Percentiles rank a stretch among this genome's conserved stretches.
These are phyloP conservation scores for Bruguiera gymnorhiza DNA, from an alignment of 345 rosid genomes.

Conservation along the genomic window DNA sequence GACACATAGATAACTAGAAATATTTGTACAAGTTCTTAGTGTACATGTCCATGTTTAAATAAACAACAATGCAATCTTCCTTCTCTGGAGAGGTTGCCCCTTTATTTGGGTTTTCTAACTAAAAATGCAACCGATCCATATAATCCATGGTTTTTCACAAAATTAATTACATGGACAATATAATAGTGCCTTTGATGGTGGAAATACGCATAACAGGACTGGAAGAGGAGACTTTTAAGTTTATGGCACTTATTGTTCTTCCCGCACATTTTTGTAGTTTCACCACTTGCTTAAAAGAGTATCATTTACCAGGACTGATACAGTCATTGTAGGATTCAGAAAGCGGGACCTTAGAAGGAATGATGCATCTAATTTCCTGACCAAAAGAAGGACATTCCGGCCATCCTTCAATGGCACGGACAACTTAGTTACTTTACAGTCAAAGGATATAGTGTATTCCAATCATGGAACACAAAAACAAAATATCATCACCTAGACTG, in stretches of 20 bases:
- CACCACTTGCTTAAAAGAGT: slow-evolving; percentile 84
- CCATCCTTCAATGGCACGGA: slow-evolving; percentile 59
- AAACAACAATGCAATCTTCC: too few species aligned
- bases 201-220: neutral
- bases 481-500: neutral
- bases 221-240: neutral
- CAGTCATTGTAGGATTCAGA: slow-evolving; percentile 62
- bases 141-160: too few species aligned
- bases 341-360: slow-evolving; percentile 94
- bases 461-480: neutral
- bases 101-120: too few species aligned
- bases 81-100: too few species aligned
- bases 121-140: too few species aligned
- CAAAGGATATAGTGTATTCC: slow-evolving; percentile 5
- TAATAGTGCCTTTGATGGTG: too few species aligned
- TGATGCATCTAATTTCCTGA: slow-evolving; percentile 50
- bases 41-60: too few species aligned
- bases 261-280: slow-evolving; percentile 68
- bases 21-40: too few species aligned
- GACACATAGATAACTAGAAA: too few species aligned
- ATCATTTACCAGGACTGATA: slow-evolving; percentile 81
- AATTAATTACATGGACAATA: too few species aligned
- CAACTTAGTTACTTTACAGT: neutral
- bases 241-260: slow-evolving; percentile 56
- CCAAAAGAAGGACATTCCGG: slow-evolving; percentile 80